Percentiles rank a stretch among this genome's conserved stretches.
These are phyloP conservation scores for Phaeoacremonium minimum DNA, from an alignment of 2,329 filamentous ascomycete genomes.

Conservation along the genomic window DNA sequence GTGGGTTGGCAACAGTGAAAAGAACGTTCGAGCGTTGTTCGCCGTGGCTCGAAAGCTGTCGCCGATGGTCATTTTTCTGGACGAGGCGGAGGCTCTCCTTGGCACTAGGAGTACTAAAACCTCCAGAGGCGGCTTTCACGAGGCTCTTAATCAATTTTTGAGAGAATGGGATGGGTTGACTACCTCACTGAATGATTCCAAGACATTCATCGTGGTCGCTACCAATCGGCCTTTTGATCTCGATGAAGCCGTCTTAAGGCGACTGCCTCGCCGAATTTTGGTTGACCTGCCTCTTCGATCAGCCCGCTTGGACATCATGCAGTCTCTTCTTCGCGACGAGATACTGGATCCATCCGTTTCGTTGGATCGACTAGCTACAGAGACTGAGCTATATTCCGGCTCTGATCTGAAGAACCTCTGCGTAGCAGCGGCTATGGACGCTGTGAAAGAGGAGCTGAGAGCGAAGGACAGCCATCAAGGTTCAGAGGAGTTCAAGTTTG, in stretches of 20 bases:
- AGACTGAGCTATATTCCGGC: constrained; percentile 75
- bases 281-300: constrained; percentile 65
- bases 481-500: constrained; percentile 52
- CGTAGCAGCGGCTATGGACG: constrained; percentile 74
- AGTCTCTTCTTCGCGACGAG: constrained; percentile 69
- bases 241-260: constrained; percentile 79
- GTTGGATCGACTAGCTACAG: constrained; percentile 57
- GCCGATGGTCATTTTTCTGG: constrained; percentile 92
- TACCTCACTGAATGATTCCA: constrained; percentile 50
- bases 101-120: constrained; percentile 66
- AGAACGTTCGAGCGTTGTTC: constrained; percentile 92
- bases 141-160: constrained; percentile 94
- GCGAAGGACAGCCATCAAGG: constrained; percentile 25
- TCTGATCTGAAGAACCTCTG: constrained; percentile 81
- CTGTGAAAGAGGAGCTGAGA: constrained; percentile 68
- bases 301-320: constrained; percentile 57
- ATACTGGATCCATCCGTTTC: constrained; percentile 55
- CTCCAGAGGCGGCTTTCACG: constrained; percentile 69
- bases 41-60: constrained; percentile 84
- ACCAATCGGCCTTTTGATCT: constrained; percentile 95
- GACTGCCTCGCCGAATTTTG: constrained; percentile 67
- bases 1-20: constrained; percentile 94
- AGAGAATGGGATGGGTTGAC: constrained; percentile 93
- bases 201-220: constrained; percentile 96
- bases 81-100: constrained; percentile 92